Conservation (phyloP, 306 rosid species). For the Urtica urens region DNA sequence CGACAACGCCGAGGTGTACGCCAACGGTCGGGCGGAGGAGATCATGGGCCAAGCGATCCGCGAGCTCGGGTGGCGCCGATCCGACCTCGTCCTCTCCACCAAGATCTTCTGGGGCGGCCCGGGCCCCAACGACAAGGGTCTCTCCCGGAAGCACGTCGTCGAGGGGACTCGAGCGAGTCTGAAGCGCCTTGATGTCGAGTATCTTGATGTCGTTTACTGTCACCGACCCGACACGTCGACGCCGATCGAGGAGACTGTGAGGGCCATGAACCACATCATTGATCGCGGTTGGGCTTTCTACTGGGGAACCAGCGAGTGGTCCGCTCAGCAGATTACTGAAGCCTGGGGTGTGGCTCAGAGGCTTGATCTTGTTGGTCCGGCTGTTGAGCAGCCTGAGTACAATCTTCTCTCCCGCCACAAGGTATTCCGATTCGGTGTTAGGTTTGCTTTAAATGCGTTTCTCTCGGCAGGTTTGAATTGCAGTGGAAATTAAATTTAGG, state of each 20-base stretch:
- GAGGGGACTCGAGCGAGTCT: conserved; percentile 85
- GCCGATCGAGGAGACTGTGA: conserved; percentile 88
- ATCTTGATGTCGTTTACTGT: conserved; percentile 70
- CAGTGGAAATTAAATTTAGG: background rate
- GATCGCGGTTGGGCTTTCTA: conserved; percentile 89
- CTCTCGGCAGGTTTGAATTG: background rate
- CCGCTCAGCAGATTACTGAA: conserved; percentile 93
- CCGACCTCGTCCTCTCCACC: conserved; percentile 85
- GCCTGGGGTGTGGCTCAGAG: conserved; percentile 75
- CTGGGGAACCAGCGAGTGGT: conserved; percentile 99
- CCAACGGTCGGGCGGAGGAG: conserved; percentile 92
- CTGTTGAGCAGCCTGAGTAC: conserved; percentile 98
- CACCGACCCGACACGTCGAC: conserved; percentile 72
- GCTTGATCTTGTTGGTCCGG: conserved; percentile 70
- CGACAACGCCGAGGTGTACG: conserved; percentile 99
- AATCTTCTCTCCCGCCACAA: conserved; percentile 78
- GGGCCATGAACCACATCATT: conserved; percentile 81
- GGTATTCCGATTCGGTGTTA: conserved; percentile 15
- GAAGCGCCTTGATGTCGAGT: conserved; percentile 78
- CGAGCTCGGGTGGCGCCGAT: conserved; percentile 85
- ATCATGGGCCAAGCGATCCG: conserved; percentile 98
- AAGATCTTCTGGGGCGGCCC: conserved; percentile 99
- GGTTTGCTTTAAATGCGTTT: background rate
- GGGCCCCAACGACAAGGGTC: conserved; percentile 92
- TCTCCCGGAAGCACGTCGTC: conserved; percentile 72